Conservation (phyloP, 805 yeast genomes). For the Hanseniaspora lindneri region DNA sequence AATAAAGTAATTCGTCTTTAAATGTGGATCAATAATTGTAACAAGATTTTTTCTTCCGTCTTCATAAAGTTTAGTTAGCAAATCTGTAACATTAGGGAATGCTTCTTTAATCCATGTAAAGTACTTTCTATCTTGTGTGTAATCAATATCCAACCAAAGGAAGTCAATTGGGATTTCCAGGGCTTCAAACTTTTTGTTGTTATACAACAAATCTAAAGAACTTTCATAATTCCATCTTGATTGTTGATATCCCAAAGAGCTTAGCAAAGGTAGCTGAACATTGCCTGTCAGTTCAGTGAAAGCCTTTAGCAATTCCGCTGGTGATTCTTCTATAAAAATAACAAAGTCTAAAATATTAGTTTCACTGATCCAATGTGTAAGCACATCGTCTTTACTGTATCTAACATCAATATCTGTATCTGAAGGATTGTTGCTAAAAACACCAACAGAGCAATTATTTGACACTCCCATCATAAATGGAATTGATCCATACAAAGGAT, state of each 20-base stretch:
- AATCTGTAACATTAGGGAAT: constrained; percentile 62
- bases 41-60: constrained; percentile 67
- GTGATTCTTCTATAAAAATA: constrained; percentile 49
- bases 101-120: constrained; percentile 75
- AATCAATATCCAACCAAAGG: constrained; percentile 91
- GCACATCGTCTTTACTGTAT: constrained; percentile 25
- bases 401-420: constrained; percentile 77
- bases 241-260: constrained; percentile 85
- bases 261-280: constrained; percentile 59
- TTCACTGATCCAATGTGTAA: constrained; percentile 90
- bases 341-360: constrained; percentile 71
- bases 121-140: constrained; percentile 73
- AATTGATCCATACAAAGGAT: constrained; percentile 92
- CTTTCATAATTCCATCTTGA: constrained; percentile 96
- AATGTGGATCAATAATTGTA: constrained; percentile 82
- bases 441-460: constrained; percentile 48
- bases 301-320: constrained; percentile 42
- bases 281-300: constrained; percentile 67
- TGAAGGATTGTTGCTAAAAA: constrained; percentile 87
- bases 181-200: constrained; percentile 58
- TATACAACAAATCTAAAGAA: constrained; percentile 69
- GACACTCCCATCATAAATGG: constrained; percentile 72
- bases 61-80: constrained; percentile 52
- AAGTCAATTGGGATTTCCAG: constrained; percentile 73
- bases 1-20: constrained; percentile 58